Conservation (phyloP, 805 yeast species). For the Hanseniaspora nectarophila region DNA sequence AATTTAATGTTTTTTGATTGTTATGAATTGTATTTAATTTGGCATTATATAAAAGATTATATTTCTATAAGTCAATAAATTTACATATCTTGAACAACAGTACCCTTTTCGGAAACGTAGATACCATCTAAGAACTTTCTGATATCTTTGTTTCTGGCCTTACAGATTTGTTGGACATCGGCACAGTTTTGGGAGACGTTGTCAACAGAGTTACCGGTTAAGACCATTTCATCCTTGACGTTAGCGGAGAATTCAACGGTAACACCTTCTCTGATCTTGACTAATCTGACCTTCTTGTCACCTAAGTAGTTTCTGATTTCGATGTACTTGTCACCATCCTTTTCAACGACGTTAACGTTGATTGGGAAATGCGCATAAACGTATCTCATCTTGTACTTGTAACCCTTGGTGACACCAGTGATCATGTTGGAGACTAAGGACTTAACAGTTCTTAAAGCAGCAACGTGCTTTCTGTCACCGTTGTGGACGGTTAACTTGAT, state of each 20-base stretch:
- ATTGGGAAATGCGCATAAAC: slow-evolving; percentile 99
- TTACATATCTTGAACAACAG: slow-evolving; percentile 55
- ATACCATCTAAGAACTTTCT: slow-evolving; percentile 99
- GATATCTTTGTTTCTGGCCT: slow-evolving; percentile 99
- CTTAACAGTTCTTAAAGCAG: slow-evolving; percentile 87
- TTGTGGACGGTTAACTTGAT: slow-evolving; percentile 89
- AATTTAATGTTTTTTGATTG: neutral
- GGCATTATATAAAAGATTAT: neutral
- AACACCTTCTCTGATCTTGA: slow-evolving; percentile 83
- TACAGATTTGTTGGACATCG: slow-evolving; percentile 93
- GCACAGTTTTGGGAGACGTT: slow-evolving; percentile 98
- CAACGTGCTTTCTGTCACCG: slow-evolving; percentile 99
- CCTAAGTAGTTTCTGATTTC: slow-evolving; percentile 99
- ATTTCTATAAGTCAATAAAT: neutral
- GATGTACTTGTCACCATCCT: slow-evolving; percentile 59
- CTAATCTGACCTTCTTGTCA: slow-evolving; percentile 91
- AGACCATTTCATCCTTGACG: slow-evolving; percentile 89
- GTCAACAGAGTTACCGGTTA: slow-evolving; percentile 92
- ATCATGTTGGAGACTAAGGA: slow-evolving; percentile 86
- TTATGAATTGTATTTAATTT: neutral
- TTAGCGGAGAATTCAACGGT: slow-evolving; percentile 63
- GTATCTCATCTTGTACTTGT: slow-evolving; percentile 98
- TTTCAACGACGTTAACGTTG: slow-evolving; percentile 82
- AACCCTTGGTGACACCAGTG: slow-evolving; percentile 98
- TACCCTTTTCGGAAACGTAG: slow-evolving; percentile 93